Evolutionary conservation across 352 stramenopile species (phyloP).

Genomic region (Globisporangium ultimum): DNA sequence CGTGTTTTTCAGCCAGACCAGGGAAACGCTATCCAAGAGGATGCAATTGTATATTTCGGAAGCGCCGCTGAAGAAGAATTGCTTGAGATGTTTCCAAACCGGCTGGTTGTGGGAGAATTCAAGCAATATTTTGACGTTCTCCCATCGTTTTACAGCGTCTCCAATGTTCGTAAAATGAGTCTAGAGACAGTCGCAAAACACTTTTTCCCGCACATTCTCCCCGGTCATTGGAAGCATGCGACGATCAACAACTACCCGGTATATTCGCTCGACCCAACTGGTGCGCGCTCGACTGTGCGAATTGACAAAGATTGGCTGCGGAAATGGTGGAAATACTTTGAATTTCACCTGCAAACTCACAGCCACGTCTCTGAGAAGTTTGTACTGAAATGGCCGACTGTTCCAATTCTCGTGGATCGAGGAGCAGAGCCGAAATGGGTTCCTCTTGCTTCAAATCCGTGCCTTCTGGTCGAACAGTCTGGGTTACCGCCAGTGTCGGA

Average conservation of each 20-base stretch:
- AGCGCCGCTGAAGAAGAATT: slow-evolving; percentile 45
- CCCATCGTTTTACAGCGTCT: slow-evolving; percentile 29
- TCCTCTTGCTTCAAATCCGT: slow-evolving; percentile 23
- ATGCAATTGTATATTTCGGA: slow-evolving; percentile 36
- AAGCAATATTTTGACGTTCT: slow-evolving; percentile 44
- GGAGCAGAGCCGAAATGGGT: slow-evolving; percentile 26
- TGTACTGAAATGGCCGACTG: slow-evolving; percentile 34
- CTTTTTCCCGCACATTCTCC: slow-evolving; percentile 44
- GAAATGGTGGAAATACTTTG: slow-evolving; percentile 49
- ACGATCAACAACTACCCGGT: slow-evolving; percentile 17
- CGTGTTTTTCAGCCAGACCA: slow-evolving; percentile 16
- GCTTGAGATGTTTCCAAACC: slow-evolving; percentile 37
- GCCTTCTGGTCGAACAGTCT: slow-evolving; percentile 30
- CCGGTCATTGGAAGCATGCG: slow-evolving; percentile 26
- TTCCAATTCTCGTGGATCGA: slow-evolving; percentile 25
- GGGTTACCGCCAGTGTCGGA: slow-evolving; percentile 3
- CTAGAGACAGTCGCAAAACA: slow-evolving; percentile 23
- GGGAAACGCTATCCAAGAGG: background rate
- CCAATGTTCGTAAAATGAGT: slow-evolving; percentile 42
- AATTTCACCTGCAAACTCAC: slow-evolving; percentile 27
- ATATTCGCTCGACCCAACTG: slow-evolving; percentile 22
- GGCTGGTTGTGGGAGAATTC: slow-evolving; percentile 34
- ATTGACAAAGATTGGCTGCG: slow-evolving; percentile 39
- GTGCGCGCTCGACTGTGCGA: background rate
- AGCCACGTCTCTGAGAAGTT: slow-evolving; percentile 23